phyloP scores from a whole-genome alignment of 306 rosid species.

The Trifolium subterraneum region DNA sequence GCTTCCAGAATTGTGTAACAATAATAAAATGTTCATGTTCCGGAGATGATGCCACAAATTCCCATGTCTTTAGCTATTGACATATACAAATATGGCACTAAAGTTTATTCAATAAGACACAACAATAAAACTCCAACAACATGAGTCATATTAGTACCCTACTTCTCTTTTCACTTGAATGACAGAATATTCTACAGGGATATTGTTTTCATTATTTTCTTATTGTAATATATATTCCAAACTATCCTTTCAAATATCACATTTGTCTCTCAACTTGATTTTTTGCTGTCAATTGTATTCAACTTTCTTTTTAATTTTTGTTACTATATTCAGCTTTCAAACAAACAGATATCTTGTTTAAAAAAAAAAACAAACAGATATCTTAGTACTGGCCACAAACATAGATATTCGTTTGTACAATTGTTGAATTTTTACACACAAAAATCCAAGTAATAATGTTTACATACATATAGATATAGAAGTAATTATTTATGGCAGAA shows the following conservation, averaged over 20 bases:
- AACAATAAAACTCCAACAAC: constrained; percentile 39
- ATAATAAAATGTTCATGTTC: constrained; percentile 18
- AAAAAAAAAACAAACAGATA: constrained; percentile 27
- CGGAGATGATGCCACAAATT: constrained; percentile 19
- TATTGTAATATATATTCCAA: constrained; percentile 38
- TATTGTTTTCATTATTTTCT: constrained; percentile 12
- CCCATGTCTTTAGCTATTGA: constrained; percentile 4
- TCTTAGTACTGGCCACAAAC: neutral
- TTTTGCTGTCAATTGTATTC: constrained; percentile 33
- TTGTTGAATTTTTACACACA: neutral
- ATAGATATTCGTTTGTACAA: neutral
- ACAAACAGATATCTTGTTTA: neutral
- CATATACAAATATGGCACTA: constrained; percentile 40
- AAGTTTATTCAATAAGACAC: constrained; percentile 43
- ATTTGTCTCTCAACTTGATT: constrained; percentile 43
- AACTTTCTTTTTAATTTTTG: neutral
- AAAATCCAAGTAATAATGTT: neutral
- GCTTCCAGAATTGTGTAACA: constrained; percentile 4
- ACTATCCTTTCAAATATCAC: constrained; percentile 31
- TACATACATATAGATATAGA: neutral
- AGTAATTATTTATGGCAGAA: neutral
- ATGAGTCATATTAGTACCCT: neutral
- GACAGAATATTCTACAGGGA: neutral
- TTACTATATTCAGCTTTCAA: constrained; percentile 15
- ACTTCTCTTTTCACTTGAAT: constrained; percentile 24